Conservation (phyloP, 805 yeast species). For the Zygosaccharomyces rouxii region DNA sequence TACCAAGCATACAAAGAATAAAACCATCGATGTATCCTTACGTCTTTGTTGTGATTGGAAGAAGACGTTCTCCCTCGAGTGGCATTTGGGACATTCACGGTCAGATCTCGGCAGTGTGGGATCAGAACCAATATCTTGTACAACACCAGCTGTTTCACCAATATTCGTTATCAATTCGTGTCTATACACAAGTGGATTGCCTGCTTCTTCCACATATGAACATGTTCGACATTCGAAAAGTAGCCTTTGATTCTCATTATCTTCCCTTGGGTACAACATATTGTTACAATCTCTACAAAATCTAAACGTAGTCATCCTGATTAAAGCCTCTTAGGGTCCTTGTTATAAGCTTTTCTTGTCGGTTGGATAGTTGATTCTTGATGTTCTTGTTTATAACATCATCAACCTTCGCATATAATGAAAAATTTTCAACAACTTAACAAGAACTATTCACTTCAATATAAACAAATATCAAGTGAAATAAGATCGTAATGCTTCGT, state of each 20-base stretch:
- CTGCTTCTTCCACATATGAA: slow-evolving; percentile 87
- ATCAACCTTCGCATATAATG: slow-evolving; percentile 1
- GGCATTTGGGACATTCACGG: slow-evolving; percentile 88
- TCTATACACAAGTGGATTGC: slow-evolving; percentile 79
- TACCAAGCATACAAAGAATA: slow-evolving; percentile 85
- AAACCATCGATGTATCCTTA: slow-evolving; percentile 91
- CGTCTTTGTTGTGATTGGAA: slow-evolving; percentile 95
- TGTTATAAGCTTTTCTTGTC: background rate
- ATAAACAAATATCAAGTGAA: background rate
- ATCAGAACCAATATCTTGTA: slow-evolving; percentile 90
- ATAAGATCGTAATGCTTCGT: slow-evolving; percentile 11
- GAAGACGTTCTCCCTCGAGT: slow-evolving; percentile 85
- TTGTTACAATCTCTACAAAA: slow-evolving; percentile 96
- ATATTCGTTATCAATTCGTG: slow-evolving; percentile 89
- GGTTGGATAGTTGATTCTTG: background rate
- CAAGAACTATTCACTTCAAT: background rate
- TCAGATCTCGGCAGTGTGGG: slow-evolving; percentile 97
- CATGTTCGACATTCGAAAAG: slow-evolving; percentile 94
- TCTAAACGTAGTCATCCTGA: slow-evolving; percentile 80
- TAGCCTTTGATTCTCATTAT: slow-evolving; percentile 63
- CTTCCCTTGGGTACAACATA: slow-evolving; percentile 97
- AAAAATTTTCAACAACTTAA: slow-evolving; percentile 10
- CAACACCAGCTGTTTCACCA: slow-evolving; percentile 94
- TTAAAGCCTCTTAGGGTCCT: background rate
- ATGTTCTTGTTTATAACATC: background rate